These are phyloP conservation scores for Penicillium paxilli DNA, from an alignment of 495 filamentous ascomycete genomes.

Conservation along the genomic window DNA sequence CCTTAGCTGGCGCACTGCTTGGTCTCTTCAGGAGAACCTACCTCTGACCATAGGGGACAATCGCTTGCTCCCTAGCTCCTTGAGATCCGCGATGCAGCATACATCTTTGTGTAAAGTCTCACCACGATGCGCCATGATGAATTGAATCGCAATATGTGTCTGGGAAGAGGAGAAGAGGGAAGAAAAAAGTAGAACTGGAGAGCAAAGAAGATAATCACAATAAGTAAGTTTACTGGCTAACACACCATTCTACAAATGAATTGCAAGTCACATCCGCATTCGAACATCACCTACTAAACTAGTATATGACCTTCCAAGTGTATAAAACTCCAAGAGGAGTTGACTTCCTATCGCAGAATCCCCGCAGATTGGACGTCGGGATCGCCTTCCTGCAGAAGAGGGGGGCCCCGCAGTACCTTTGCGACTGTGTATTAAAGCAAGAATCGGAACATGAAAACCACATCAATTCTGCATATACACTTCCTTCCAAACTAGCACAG, in stretches of 20 bases:
- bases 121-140: conserved; percentile 32
- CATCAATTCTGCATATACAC: not conserved
- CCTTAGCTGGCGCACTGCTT: conserved; percentile 1
- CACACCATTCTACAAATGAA: not conserved
- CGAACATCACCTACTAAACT: not conserved
- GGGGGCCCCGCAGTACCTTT: not conserved
- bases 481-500: not conserved
- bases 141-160: not conserved
- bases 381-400: conserved; percentile 10
- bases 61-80: conserved; percentile 25
- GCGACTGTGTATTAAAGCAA: conserved; percentile 1
- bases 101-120: conserved; percentile 33
- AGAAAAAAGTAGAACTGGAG: not conserved
- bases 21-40: conserved; percentile 4
- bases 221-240: conserved; percentile 10
- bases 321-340: not conserved
- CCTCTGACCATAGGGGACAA: conserved; percentile 31
- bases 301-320: conserved; percentile 1
- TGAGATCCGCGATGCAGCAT: conserved; percentile 35
- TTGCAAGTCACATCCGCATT: conserved; percentile 2
- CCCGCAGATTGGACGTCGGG: conserved; percentile 4
- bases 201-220: not conserved
- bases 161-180: too few relatives aligned
- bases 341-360: conserved; percentile 13
- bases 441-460: not conserved